Base-by-base conservation (phyloP, 306 rosid genomes). In the Cicer judaicum region DNA sequence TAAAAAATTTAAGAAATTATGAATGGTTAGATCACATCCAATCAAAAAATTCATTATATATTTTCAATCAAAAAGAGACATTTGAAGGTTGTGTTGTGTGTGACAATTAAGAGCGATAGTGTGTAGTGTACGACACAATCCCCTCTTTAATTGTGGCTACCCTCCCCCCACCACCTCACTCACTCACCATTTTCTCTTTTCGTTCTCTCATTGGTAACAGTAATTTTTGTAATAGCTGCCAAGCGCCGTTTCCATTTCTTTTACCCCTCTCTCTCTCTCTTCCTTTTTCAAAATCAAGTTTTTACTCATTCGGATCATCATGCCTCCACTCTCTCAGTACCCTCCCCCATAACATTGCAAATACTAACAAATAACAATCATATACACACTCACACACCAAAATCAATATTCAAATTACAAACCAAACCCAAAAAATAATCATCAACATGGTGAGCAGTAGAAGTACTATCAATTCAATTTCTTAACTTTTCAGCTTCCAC, bases 191-290 rank as follows among this genome's bases (percentile, higher is more conserved):
- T 42, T 15, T 34, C 13, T 34, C 43, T 60, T 39, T 40, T 15
- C 16, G 36, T 74, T 21, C 76, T 74, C 72, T 82, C 90, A 78
- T 92, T 81, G 91, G 91, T 85, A 86, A 83, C 80, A 78, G 85
- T 53, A 79, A 74, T 34, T 47, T 83, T 71, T 76, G 79, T 66
- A 62, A 70, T 68, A 50, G 59, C 87, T 79, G 83, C 76, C 87
- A 79, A 77, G 85, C 97, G 90, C 91, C 93, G 96, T 63, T 77
- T 42, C 86, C 66, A 93, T 63, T 77, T 42, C 86, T 62, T 64
- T 70, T 78, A 64, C 12, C 76, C 52, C 64, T 67, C 83, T 61
- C 69, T 54, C 84, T 74, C 82, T 65, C 81, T 80, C 78, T 10
- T 10, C 19, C 62, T 73, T 65, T 81, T 29, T 11, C 21, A 72